Percentiles rank a stretch among this genome's conserved stretches.
Conservation (phyloP, 139 green algal genomes). For the Chlorella sp. region DNA sequence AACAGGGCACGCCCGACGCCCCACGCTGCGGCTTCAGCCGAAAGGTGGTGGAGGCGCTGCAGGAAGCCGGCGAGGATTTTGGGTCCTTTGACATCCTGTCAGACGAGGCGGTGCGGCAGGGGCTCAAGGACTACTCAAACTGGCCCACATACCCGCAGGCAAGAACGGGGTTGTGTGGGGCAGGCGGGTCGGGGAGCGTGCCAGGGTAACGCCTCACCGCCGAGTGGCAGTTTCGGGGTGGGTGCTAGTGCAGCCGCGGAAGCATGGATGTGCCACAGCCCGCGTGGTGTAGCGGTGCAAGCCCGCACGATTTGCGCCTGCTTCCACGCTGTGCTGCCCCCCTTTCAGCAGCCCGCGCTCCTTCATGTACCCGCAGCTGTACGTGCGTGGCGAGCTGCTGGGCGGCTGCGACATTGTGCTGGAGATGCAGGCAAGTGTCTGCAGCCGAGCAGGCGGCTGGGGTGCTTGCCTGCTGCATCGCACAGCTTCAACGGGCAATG, state of each 20-base stretch:
- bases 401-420: conserved; percentile 87
- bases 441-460: no score
- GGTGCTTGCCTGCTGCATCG: no score
- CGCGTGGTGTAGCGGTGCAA: no score
- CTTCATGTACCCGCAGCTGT: conserved; percentile 62
- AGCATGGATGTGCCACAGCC: no score
- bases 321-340: no score
- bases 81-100: conserved; percentile 91
- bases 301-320: no score
- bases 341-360: no score
- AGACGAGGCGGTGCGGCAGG: conserved; percentile 83
- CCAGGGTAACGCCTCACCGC: no score
- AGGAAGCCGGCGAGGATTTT: conserved; percentile 59
- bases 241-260: no score
- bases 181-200: not conserved
- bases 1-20: conserved; percentile 75
- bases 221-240: no score
- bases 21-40: conserved; percentile 93
- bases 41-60: conserved; percentile 80
- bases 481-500: no score
- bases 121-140: conserved; percentile 86
- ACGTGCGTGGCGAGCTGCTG: conserved; percentile 84
- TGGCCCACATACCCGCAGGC: conserved; percentile 95
- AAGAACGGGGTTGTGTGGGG: not conserved
- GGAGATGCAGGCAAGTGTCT: conserved; percentile 57